A percentile compares a stretch with the other conserved stretches of the same genome.
Evolutionary conservation across 2,329 filamentous ascomycete genomes (phyloP).

Genomic region (Penicillium sp.): DNA sequence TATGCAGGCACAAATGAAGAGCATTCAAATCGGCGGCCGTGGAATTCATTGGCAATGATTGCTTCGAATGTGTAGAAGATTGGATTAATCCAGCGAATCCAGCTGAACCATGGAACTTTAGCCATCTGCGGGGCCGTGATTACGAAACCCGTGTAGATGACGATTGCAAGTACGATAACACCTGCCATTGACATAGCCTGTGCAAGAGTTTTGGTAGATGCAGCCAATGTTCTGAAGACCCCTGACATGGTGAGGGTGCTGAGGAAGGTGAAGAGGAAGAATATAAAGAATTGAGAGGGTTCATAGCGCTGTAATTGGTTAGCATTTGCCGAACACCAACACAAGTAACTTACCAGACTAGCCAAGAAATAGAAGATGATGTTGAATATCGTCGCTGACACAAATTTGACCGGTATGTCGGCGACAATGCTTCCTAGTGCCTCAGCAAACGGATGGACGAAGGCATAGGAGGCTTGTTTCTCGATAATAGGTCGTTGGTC

Average conservation of each 20-base stretch:
- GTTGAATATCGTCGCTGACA: constrained; percentile 74
- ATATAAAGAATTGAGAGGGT: constrained; percentile 60
- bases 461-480: constrained; percentile 82
- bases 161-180: constrained; percentile 55
- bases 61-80: constrained; percentile 66
- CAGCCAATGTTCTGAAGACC: constrained; percentile 61
- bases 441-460: constrained; percentile 88
- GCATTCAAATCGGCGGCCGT: constrained; percentile 59
- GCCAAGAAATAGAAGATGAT: constrained; percentile 83
- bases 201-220: constrained; percentile 60
- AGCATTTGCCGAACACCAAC: neutral
- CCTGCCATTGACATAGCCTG: constrained; percentile 61
- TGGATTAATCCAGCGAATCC: constrained; percentile 67
- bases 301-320: constrained; percentile 32
- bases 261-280: constrained; percentile 61
- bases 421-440: constrained; percentile 81
- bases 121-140: constrained; percentile 58
- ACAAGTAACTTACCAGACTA: constrained; percentile 55
- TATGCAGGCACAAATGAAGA: constrained; percentile 49
- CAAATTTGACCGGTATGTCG: constrained; percentile 81
- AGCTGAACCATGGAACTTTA: constrained; percentile 61
- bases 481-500: constrained; percentile 89
- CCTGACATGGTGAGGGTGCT: constrained; percentile 59
- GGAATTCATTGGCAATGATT: constrained; percentile 59
- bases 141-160: constrained; percentile 68